Base-by-base conservation (phyloP, 2,329 filamentous ascomycete genomes). In the Diaporthe sp. region DNA sequence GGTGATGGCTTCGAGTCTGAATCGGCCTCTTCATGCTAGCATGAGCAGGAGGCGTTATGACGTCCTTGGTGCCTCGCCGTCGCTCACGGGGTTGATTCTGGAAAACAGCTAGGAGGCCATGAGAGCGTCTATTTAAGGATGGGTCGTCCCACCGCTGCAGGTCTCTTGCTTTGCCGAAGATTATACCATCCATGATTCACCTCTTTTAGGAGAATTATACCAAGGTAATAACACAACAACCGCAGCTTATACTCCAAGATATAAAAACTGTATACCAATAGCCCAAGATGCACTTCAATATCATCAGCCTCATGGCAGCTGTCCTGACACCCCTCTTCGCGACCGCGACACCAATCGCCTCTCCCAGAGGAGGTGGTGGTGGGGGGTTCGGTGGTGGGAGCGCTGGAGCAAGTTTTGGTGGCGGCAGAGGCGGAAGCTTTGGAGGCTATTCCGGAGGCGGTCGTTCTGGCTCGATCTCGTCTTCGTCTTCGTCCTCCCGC, bases 1-100 rank as follows among this genome's bases (percentile, higher is more conserved):
- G 39, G 70, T n/a, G 58, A 72, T 72, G n/a, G 10, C 55, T 17
- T 72, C 70, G 58, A 34, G 39, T n/a, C 15, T 37, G 25, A 37
- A 8, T 3, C 28, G n/a, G 42, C 7, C 8, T 8, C 39, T 22
- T 39, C 25, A 25, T 13, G 13, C 15, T 46, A 19, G 42, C 25
- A 49, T 15, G 25, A 67, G 42, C 28, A 17, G 39, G 15, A 49
- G 34, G 15, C 8, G 25, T 15, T 8, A 61, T 39, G 55, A 42
- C 42, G 25, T 61, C 22, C 28, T n/a, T 51, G 31, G 44, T 25
- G 19, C 22, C 62, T 25, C 25, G 7, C 15, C 13, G 3, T 39
- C 39, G 13, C 44, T 53, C 62, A 37, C 31, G 22, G 12, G 22
- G 8, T 51, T 37, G 31, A 49, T 25, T 53, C 19, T 51, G 6